Percentiles rank a stretch among this genome's conserved stretches.
Conservation (phyloP, 1,284 basidiomycete species). For the Phellopilus nigrolimitatus region DNA sequence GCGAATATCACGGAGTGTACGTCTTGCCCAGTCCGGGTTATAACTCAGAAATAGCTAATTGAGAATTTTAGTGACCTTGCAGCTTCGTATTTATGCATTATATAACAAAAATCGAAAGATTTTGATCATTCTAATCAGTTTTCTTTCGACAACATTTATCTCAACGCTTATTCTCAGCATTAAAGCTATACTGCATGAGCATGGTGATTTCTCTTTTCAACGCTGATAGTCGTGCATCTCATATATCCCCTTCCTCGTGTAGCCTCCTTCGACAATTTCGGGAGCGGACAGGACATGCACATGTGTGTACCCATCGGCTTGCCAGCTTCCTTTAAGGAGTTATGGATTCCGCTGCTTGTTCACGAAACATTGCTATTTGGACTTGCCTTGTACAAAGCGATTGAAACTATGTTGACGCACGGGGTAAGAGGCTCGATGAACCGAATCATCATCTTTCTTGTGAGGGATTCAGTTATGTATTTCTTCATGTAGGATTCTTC, state of each 20-base stretch:
- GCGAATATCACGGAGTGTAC: no score
- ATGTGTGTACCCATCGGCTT: no score
- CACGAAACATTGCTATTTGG: not conserved
- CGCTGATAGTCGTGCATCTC: no score
- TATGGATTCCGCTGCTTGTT: not conserved
- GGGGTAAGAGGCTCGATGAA: no score
- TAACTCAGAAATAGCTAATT: no score
- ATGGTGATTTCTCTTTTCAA: no score
- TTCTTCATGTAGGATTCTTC: no score
- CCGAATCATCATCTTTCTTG: not conserved
- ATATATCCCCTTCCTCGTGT: no score
- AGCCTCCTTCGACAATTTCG: no score
- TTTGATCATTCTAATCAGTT: not conserved
- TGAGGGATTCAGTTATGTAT: not conserved
- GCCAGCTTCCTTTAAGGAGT: not conserved
- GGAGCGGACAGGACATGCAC: no score
- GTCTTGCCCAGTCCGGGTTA: not conserved
- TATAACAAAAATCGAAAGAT: not conserved
- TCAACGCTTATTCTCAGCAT: not conserved
- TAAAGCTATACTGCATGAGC: not conserved
- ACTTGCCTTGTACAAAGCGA: not conserved
- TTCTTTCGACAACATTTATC: not conserved
- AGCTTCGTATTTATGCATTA: not conserved
- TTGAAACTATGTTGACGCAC: not conserved
- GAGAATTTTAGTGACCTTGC: not conserved